These are phyloP conservation scores for Kandelia obovata DNA, from an alignment of 345 rosid genomes.

Conservation along the genomic window DNA sequence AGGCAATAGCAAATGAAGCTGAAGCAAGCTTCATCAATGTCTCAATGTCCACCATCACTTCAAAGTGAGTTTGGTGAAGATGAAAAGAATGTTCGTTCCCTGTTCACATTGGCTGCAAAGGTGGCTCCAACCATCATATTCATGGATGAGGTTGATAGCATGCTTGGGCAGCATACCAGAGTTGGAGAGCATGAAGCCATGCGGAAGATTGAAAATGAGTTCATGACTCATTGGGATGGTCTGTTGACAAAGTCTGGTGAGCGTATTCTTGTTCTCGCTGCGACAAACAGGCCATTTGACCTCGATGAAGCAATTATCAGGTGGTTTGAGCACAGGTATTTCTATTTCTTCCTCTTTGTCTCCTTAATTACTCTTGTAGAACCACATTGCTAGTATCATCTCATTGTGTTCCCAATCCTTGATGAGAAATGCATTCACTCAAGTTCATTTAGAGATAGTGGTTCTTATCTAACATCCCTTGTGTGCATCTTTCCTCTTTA, in stretches of 20 bases:
- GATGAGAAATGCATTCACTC: no score
- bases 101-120: constrained; percentile 89
- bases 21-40: constrained; percentile 99
- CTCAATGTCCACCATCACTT: constrained; percentile 96
- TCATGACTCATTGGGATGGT: constrained; percentile 99
- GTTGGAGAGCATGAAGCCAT: constrained; percentile 98
- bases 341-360: constrained; percentile 1
- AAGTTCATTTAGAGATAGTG: no score
- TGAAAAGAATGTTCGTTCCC: constrained; percentile 90
- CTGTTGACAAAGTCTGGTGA: constrained; percentile 81
- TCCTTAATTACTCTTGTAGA: not conserved
- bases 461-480: no score
- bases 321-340: constrained; percentile 89
- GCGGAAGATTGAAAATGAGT: constrained; percentile 95
- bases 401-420: no score
- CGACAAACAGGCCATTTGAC: constrained; percentile 98
- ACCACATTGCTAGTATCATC: no score
- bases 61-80: constrained; percentile 99
- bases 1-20: constrained; percentile 98
- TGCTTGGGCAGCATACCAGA: constrained; percentile 97
- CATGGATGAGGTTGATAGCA: constrained; percentile 97
- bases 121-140: constrained; percentile 96
- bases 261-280: constrained; percentile 93
- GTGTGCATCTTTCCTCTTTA: no score
- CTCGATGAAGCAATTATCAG: constrained; percentile 99